Evolutionary conservation across 257 asterid species (phyloP).

Genomic region (Thymus quinquecostatus): DNA sequence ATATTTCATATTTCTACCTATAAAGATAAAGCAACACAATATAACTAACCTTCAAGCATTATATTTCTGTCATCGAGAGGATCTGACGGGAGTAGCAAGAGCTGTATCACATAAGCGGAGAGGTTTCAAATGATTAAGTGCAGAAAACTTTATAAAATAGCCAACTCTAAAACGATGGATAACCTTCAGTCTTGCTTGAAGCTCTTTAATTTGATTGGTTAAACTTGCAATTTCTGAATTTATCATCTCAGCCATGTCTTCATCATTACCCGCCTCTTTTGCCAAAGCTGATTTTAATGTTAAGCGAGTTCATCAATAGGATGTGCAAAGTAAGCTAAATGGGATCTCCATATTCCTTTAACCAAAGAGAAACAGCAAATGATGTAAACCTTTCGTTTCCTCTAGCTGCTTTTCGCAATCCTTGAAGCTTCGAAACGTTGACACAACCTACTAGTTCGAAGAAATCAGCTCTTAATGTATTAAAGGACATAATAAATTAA

Average conservation of each 20-base stretch:
- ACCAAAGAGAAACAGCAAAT: constrained; percentile 23
- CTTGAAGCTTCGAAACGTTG: constrained; percentile 67
- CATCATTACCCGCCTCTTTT: constrained; percentile 77
- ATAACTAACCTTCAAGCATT: constrained; percentile 85
- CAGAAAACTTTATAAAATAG: constrained; percentile 8
- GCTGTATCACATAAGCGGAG: constrained; percentile 40
- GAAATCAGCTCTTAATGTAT: constrained; percentile 25
- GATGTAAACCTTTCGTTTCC: constrained; percentile 77
- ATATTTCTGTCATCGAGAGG: constrained; percentile 98
- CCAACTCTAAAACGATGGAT: constrained; percentile 18
- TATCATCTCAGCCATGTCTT: constrained; percentile 93
- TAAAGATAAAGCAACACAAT: constrained; percentile 6
- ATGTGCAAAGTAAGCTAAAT: background rate
- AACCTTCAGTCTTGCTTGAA: constrained; percentile 87
- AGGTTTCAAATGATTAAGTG: constrained; percentile 26
- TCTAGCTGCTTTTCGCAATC: constrained; percentile 85
- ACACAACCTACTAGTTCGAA: constrained; percentile 73
- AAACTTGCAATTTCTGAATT: constrained; percentile 78
- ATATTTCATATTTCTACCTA: constrained; percentile 24
- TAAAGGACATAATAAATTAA: constrained; percentile 14
- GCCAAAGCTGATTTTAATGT: constrained; percentile 59
- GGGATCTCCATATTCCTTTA: constrained; percentile 1
- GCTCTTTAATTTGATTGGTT: constrained; percentile 57
- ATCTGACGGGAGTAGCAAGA: constrained; percentile 85
- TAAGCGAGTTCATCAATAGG: constrained; percentile 18